These are phyloP conservation scores for Claviceps maximensis DNA, from an alignment of 2,329 filamentous ascomycete genomes.

Conservation along the genomic window DNA sequence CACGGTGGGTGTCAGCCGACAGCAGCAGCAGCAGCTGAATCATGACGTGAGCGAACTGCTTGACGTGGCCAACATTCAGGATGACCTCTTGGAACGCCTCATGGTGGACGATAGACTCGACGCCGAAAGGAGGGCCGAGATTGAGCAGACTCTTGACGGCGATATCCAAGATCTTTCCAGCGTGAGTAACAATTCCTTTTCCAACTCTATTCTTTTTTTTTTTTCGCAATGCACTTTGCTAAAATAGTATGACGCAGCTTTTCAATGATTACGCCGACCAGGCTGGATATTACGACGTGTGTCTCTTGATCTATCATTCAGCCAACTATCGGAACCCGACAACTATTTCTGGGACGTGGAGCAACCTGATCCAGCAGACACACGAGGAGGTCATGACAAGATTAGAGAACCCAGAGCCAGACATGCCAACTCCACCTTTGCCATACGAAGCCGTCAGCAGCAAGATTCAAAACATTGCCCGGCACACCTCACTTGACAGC, in stretches of 20 bases:
- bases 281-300: conserved; percentile 87
- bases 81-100: conserved; percentile 73
- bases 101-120: conserved; percentile 58
- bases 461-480: conserved; percentile 50
- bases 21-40: conserved; percentile 71
- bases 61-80: conserved; percentile 89
- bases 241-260: conserved; percentile 38
- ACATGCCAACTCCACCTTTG: conserved; percentile 28
- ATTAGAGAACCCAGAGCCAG: conserved; percentile 27
- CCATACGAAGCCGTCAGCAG: conserved; percentile 60
- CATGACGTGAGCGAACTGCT: conserved; percentile 77
- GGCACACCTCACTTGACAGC: conserved; percentile 51
- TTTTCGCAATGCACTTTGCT: conserved; percentile 6
- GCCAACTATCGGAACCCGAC: conserved; percentile 83
- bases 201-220: neutral
- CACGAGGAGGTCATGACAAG: conserved; percentile 42
- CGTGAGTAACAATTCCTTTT: conserved; percentile 39
- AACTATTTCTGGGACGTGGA: conserved; percentile 76
- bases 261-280: conserved; percentile 87
- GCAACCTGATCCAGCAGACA: conserved; percentile 60
- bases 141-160: conserved; percentile 60
- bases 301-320: conserved; percentile 79
- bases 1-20: conserved; percentile 61
- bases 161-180: conserved; percentile 62
- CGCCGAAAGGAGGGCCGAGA: conserved; percentile 46